Conservation (phyloP, 1,284 basidiomycete species). For the Cutaneotrichosporon daszewskae region DNA sequence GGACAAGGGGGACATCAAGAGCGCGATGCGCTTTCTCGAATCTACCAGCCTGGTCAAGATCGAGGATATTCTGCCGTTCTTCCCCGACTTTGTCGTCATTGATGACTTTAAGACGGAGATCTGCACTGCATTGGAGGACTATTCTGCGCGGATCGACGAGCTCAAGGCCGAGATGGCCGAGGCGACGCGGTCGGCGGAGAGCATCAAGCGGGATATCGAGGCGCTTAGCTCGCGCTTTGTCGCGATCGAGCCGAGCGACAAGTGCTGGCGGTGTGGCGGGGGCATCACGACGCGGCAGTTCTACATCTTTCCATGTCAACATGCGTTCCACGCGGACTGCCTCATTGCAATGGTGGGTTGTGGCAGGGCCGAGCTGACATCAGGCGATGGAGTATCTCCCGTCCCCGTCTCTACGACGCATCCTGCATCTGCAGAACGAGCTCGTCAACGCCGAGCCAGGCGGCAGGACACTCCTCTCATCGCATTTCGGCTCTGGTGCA, state of each 20-base stretch:
- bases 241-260: conserved; percentile 80
- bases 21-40: conserved; percentile 93
- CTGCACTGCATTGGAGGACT: conserved; percentile 88
- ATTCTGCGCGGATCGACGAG: conserved; percentile 82
- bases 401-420: conserved; percentile 68
- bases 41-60: conserved; percentile 92
- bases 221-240: conserved; percentile 86
- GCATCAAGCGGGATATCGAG: conserved; percentile 86
- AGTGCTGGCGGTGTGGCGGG: conserved; percentile 73
- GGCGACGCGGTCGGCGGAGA: conserved; percentile 82
- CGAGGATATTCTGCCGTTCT: conserved; percentile 98
- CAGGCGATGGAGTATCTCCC: conserved; percentile 88
- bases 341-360: conserved; percentile 75
- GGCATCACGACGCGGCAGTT: conserved; percentile 81
- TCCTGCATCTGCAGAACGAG: conserved; percentile 76
- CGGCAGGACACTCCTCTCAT: conserved; percentile 35
- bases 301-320: conserved; percentile 97
- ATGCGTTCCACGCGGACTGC: conserved; percentile 92
- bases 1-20: conserved; percentile 94
- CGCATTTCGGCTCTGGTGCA: conserved; percentile 13
- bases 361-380: conserved; percentile 3
- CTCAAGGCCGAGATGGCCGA: conserved; percentile 96
- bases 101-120: conserved; percentile 99
- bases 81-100: conserved; percentile 98
- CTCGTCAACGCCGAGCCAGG: conserved; percentile 57